Evolutionary conservation across 495 filamentous ascomycete genomes (phyloP), one percentile per base, ranked within the genome.

Genomic region (Neurospora sp.): DNA sequence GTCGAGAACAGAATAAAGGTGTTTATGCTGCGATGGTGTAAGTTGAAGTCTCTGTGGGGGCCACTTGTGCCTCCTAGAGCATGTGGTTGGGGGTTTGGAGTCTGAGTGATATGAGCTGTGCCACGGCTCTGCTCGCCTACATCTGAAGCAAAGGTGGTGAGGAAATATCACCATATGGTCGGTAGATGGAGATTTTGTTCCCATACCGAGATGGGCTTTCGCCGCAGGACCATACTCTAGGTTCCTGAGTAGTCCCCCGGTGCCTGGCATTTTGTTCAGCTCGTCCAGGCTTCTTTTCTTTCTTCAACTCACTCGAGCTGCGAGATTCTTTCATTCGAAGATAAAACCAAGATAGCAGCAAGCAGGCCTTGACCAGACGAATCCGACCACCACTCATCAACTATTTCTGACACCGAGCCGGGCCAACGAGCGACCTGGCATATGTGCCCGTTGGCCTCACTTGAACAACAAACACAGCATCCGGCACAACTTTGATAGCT

Each of bases 401-500:
- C 16, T 6, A 44, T n/a, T 2, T 8, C 16, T n/a, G 18, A 44
- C 1, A 44, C 16, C 0, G 41, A 14, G 41, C 41, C 5, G 5
- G 4, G 16, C 16, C 41, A 44, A 44, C 2, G 1, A 44, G 1
- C 16, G 16, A 44, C 16, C 6, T n/a, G 41, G 14, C 41, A n/a
- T 44, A 16, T 44, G 41, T 44, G 41, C 41, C 41, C 18, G n/a
- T n/a, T n/a, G 1, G 14, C 16, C 18, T 44, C 41, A 44, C 2
- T 44, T 44, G 16, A 44, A 18, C 41, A 44, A 7, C 41, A 44
- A 44, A n/a, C 41, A 71, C 77, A 40, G 72, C 72, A 6, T 53
- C 42, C 6, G 79, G 75, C 2, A 73, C 77, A 0, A 48, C 71
- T 16, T 77, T 80, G 2, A 84, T 80, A n/a, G 78, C 82, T 37